Base-by-base conservation (phyloP, 306 rosid genomes). In the Macrotyloma uniflorum region DNA sequence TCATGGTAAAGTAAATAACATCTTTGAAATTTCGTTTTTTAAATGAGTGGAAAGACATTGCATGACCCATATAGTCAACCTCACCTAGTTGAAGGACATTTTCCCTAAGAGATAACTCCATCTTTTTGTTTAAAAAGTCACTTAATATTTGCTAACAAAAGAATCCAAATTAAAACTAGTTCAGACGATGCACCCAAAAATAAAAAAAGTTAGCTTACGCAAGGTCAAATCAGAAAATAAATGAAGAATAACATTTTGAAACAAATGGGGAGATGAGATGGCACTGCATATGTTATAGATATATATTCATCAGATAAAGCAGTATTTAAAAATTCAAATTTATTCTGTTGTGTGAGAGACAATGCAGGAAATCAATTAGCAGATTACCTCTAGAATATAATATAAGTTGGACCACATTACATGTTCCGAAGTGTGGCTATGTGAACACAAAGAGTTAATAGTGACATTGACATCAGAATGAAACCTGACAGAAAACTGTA, bases 91-190 rank as follows among this genome's bases (percentile, higher is more conserved):
- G 59, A 38, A 38, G 43, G 43, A 38, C 67, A 19, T 16, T 19
- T 32, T 43, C 55, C 54, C 45, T 61, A 6, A 20, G 54, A 20
- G 36, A 62, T 9, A 36, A 22, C 20, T 26, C 50, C 69, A 42
- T 14, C 19, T 32, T 32, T 16, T 30, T 57, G 54, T 23, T 51
- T 69, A 70, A 63, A 6, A 70, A 49, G 32, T 70, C 43, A 77
- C 23, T 22, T 15, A 76, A 40, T n/a, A 45, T 70, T 70, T 45
- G 22, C 51, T 19, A 19, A 71, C 66, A 33, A 40, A 59, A 78
- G 28, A 75, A 59, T 75, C 71, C 77, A 54, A 67, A 46, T 36
- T 67, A 55, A 43, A 58, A 18, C 6, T 23, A 69, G 53, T 38
- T 67, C n/a, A 38, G 19, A 40, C 32, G 11, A 10, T 6, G 19